These are phyloP conservation scores for Volvox reticuliferus DNA, from an alignment of 139 green algal species.

Conservation along the genomic window DNA sequence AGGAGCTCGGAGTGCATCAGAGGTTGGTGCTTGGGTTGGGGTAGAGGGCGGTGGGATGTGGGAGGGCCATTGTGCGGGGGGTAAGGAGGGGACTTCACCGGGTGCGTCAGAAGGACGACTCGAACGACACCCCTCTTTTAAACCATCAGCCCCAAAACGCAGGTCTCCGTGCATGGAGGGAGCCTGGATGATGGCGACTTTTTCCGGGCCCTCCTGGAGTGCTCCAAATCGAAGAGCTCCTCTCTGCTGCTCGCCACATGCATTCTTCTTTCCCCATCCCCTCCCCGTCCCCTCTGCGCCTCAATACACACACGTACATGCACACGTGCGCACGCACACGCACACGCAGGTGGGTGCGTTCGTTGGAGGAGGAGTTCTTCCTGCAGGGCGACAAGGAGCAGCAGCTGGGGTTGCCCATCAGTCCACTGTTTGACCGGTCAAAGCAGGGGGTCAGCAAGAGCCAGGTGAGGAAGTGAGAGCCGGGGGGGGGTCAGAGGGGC, in stretches of 20 bases:
- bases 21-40: constrained; percentile 15
- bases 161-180: too few relatives aligned
- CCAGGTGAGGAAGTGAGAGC: constrained; percentile 42
- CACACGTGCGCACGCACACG: background rate
- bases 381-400: constrained; percentile 66
- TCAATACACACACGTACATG: background rate
- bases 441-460: constrained; percentile 57
- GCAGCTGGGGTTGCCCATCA: constrained; percentile 47
- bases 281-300: background rate
- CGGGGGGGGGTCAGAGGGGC: background rate
- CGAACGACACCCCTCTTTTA: background rate
- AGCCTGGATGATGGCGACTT: too few relatives aligned
- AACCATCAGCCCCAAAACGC: background rate
- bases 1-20: constrained; percentile 18
- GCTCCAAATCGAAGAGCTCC: too few relatives aligned
- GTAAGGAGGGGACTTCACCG: too few relatives aligned
- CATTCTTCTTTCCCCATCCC: background rate
- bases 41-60: too few relatives aligned
- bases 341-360: constrained; percentile 42
- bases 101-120: background rate
- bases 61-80: too few relatives aligned
- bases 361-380: constrained; percentile 50
- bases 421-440: constrained; percentile 64
- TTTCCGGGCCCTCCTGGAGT: too few relatives aligned
- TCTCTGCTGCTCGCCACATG: background rate